Base-by-base conservation (phyloP, 169 alveolate species). In the Plasmodium coatneyi region DNA sequence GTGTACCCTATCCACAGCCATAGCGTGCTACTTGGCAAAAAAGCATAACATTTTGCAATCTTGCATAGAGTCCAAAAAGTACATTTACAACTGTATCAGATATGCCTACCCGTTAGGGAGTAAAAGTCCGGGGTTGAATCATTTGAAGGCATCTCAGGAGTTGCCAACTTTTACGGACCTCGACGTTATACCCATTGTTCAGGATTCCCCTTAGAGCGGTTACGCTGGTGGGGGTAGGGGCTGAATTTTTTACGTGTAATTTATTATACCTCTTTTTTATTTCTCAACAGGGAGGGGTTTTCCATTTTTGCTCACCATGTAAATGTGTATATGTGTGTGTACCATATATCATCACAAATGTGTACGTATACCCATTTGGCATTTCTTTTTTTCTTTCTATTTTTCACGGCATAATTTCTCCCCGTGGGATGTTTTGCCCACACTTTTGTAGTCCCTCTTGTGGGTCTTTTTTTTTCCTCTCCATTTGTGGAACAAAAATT, bases 1-100 rank as follows among this genome's bases (percentile, higher is more conserved):
- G 2, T 83, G 92, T 83, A 83, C 92, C 52, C 22, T 83, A 41
- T 83, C 92, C 28, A 83, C 92, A 70, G 92, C 92, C 70, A 83
- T 83, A 32, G 39, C 92, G 74, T 83, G 92, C 49, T 83, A 66
- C 36, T 70, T 83, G 74, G 71, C 92, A 36, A 83, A 83, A 22
- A 70, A 83, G 52, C 30, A 70, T 30, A 70, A 70, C 46, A 22
- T 83, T 10, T 43, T 83, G 28, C 71, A 70, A 19, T 66, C 92
- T 19, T 83, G 92, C 74, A 70, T 83, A 66, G 92, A 83, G 34
- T 34, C 92, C 7, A 83, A 83, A 70, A 83, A 83, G 52, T 83
- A 83, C 32, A 83, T 83, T 66, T 83, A 30, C 52, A 83, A 83
- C 70, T 83, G 92, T 43, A 83, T 83, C 74, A 39, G 76, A 36